Base-by-base conservation (phyloP, 441 rosid species). In the Rhodomyrtus psidioides region DNA sequence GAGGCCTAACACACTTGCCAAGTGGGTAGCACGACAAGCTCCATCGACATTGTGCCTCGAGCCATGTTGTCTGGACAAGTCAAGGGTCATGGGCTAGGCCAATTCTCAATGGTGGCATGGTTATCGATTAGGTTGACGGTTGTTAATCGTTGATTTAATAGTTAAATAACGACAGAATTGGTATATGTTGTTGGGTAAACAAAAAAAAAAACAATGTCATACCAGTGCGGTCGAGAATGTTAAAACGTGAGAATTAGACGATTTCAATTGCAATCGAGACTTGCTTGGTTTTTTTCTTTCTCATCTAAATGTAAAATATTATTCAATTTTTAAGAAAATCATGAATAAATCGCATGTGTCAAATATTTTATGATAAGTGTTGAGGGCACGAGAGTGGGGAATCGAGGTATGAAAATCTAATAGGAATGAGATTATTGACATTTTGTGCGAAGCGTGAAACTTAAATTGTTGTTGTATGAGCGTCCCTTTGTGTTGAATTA, bases 151-250 rank as follows among this genome's bases (percentile, higher is more conserved):
- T n/a, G n/a, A 65, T 34, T 39, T 15, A 4, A 70, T 70, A 12
- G 3, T 21, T 13, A 39, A 6, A 70, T 70, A 4, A 0, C 2
- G 39, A 13, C 0, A 3, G 0, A 19, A 21, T 39, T 2, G 1
- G 4, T 9, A 10, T 15, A 0, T 2, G 9, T 39, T 5, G 15
- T 34, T 4, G n/a, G 4, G n/a, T 70, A 70, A 10, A 21, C 21
- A 34, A 70, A 21, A 1, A 23, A n/a, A n/a, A n/a, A n/a, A n/a
- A n/a, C n/a, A n/a, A n/a, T n/a, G n/a, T n/a, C n/a, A n/a, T n/a
- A n/a, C n/a, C n/a, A 0, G 19, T 39, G 4, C 2, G 2, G 10
- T 70, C 0, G 0, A 0, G 5, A 70, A 10, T 70, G 7, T 70
- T 13, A 39, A 70, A 12, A n/a, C n/a, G n/a, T n/a, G n/a, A n/a